Base-by-base conservation (phyloP, 2,329 filamentous ascomycete genomes). In the Venturia oleaginea region DNA sequence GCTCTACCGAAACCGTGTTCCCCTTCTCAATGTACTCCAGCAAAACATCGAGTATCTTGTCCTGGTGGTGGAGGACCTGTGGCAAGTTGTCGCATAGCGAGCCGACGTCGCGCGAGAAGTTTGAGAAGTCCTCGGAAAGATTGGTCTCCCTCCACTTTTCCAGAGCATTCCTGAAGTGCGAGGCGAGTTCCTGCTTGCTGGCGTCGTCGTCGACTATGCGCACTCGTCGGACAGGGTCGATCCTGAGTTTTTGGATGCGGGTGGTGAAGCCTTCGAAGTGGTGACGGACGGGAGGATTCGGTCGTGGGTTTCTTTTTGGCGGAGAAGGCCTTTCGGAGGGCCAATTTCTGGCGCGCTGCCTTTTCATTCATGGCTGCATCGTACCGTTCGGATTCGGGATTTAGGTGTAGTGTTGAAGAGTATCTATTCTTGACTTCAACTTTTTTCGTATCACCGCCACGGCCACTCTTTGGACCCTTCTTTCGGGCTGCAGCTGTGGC, bases 121-220 rank as follows among this genome's bases (percentile, higher is more conserved):
- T 79, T 60, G 85, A 85, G 72, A 96, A 99, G 42, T 82, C 84
- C 67, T 89, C 87, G 19, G 93, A 92, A 67, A 97, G 81, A 76
- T 97, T 97, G 75, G 96, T 84, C 70, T 97, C 94, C 64, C 84
- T 80, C 94, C 94, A 99, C 83, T 90, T 90, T 68, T 92, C 86
- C 68, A 97, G 80, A 1, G 91, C 87, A 57, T 86, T 86, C 70
- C 87, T 85, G 70, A 99, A 92, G 76, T 96, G 94, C 24, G 93
- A 97, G n/a, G 89, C 89, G 34, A 86, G 85, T 27, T 87, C 82
- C 66, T 87, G 85, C 71, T 88, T 81, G 75, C 92, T 88, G 79
- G 90, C 87, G 72, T 88, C 85, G 67, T 92, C 89, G 78, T 94
- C 86, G 71, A 90, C 87, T 78, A 95, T 85, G 76, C 92, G 90